A percentile compares a stretch with the other conserved stretches of the same genome.
These are phyloP conservation scores for Vicia villosa DNA, from an alignment of 306 rosid species.

Conservation along the genomic window DNA sequence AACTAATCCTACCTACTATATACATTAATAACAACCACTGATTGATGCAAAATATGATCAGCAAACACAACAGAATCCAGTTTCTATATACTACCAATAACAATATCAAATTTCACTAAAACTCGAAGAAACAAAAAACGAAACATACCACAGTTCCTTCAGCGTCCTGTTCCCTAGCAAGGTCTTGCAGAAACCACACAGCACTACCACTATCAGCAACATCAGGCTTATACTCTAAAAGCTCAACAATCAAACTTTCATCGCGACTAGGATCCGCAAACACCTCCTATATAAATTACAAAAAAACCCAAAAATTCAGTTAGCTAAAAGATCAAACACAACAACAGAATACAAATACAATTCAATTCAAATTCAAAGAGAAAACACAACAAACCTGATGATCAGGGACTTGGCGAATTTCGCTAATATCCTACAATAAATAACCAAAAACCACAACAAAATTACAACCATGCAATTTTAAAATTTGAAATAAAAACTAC, in stretches of 20 bases:
- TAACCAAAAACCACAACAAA: conserved; percentile 23
- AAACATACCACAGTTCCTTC: conserved; percentile 70
- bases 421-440: conserved; percentile 68
- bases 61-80: not conserved
- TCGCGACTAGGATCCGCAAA: conserved; percentile 75
- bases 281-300: conserved; percentile 56
- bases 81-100: conserved; percentile 17
- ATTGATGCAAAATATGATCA: not conserved
- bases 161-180: conserved; percentile 79
- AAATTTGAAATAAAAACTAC: not conserved
- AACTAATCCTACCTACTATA: too few species aligned
- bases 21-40: too few species aligned
- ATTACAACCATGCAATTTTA: not conserved
- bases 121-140: conserved; percentile 11
- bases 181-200: conserved; percentile 91
- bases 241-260: conserved; percentile 87
- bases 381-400: conserved; percentile 64
- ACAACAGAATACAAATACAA: not conserved
- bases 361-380: not conserved
- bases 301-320: conserved; percentile 13
- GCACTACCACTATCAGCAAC: conserved; percentile 82
- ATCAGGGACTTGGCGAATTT: conserved; percentile 81
- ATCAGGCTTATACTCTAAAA: conserved; percentile 66
- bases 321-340: conserved; percentile 1
- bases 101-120: not conserved